A percentile compares a stretch with the other conserved stretches of the same genome.
Evolutionary conservation across 768 basidiomycete species (phyloP).

Genomic region (Mycena amicta): DNA sequence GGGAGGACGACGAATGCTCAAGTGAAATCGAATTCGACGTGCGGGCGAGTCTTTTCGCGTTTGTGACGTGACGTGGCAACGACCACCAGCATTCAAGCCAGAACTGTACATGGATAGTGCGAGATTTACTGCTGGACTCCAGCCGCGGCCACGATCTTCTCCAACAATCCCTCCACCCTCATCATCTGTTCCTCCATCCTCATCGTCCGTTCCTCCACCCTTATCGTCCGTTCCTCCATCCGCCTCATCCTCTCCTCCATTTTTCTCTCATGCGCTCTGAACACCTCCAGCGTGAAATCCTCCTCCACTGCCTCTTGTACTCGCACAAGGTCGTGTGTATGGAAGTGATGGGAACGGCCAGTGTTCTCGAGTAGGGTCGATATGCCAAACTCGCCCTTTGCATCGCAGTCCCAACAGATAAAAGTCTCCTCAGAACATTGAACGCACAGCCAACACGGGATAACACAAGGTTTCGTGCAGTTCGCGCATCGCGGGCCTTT

Average conservation of each 20-base stretch:
- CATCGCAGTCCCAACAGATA: conserved; percentile 27
- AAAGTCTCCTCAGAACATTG: conserved; percentile 28
- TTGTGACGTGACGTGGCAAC: too few relatives aligned
- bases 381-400: conserved; percentile 7
- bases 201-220: conserved; percentile 20
- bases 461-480: conserved; percentile 21
- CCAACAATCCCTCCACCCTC: conserved; percentile 68
- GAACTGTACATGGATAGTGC: too few relatives aligned
- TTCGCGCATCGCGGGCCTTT: conserved; percentile 23
- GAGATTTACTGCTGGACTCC: too few relatives aligned
- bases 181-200: conserved; percentile 32
- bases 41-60: too few relatives aligned
- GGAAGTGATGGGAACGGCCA: conserved; percentile 16
- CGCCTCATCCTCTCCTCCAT: conserved; percentile 23
- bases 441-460: conserved; percentile 36
- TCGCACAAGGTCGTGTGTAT: conserved; percentile 26
- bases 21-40: too few relatives aligned
- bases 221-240: conserved; percentile 22
- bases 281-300: conserved; percentile 21
- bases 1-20: too few relatives aligned
- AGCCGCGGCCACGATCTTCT: conserved; percentile 29
- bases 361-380: neutral
- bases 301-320: conserved; percentile 17
- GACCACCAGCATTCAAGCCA: too few relatives aligned
- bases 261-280: neutral